Evolutionary conservation across 768 basidiomycete species (phyloP).

Genomic region (Amanita pseudoporphyria): DNA sequence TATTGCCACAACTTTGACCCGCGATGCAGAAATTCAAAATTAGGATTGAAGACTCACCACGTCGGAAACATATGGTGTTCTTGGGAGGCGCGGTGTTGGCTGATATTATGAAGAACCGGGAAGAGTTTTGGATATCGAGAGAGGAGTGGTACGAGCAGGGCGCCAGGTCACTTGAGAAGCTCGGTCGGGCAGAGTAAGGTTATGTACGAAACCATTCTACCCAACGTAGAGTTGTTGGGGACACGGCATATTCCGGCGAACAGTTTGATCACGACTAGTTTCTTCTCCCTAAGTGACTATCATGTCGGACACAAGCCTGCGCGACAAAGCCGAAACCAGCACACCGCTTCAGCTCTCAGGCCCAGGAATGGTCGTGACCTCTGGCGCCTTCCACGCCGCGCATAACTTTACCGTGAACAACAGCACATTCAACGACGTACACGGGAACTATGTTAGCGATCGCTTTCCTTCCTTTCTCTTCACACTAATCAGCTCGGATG

Average conservation of each 20-base stretch:
- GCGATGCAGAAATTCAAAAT: conserved; percentile 95
- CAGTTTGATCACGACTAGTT: too few species aligned
- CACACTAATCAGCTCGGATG: not conserved
- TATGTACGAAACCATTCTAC: conserved; percentile 1
- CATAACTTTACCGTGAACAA: not conserved
- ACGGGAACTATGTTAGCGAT: not conserved
- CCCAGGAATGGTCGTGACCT: not conserved
- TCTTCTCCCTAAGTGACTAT: not conserved
- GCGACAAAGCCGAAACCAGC: not conserved
- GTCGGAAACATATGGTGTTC: conserved; percentile 99
- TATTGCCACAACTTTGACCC: not conserved
- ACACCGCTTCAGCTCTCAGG: not conserved
- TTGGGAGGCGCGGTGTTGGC: conserved; percentile 97
- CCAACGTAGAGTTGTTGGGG: too few species aligned
- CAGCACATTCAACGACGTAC: conserved; percentile 1
- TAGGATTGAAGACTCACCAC: conserved; percentile 94
- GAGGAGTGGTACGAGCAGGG: conserved; percentile 97
- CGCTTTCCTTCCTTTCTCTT: not conserved
- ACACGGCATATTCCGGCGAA: too few species aligned
- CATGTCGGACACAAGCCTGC: not conserved
- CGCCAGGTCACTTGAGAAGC: conserved; percentile 70
- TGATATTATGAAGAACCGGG: conserved; percentile 94
- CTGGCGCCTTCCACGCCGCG: not conserved
- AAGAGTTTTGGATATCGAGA: conserved; percentile 92
- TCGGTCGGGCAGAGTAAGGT: conserved; percentile 55